Evolutionary conservation across 805 yeast species (phyloP).

Genomic region (Saturnispora sanitii): DNA sequence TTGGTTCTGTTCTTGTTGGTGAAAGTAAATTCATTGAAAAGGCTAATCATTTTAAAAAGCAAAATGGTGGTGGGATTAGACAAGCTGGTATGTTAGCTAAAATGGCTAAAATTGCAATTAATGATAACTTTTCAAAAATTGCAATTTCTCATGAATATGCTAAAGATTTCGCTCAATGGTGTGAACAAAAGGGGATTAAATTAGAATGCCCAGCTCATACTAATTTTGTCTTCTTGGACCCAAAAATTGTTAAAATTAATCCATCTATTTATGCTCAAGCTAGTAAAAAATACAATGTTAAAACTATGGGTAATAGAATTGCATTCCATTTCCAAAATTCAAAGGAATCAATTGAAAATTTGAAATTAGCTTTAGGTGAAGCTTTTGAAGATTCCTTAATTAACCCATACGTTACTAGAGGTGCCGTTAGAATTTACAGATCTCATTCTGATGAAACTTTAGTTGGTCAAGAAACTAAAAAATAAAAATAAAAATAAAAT

Average conservation of each 20-base stretch:
- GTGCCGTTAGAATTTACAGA: slow-evolving; percentile 14
- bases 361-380: slow-evolving; percentile 50
- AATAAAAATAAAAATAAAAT: no score
- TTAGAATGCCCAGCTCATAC: slow-evolving; percentile 74
- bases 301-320: slow-evolving; percentile 61
- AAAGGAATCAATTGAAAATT: slow-evolving; percentile 42
- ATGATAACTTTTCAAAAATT: slow-evolving; percentile 57
- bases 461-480: not conserved
- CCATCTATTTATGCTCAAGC: slow-evolving; percentile 27
- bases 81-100: slow-evolving; percentile 75
- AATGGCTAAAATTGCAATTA: slow-evolving; percentile 74
- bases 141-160: slow-evolving; percentile 42
- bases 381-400: slow-evolving; percentile 42
- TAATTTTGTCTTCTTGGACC: slow-evolving; percentile 72
- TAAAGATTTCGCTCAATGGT: slow-evolving; percentile 40
- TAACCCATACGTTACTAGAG: slow-evolving; percentile 34
- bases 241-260: slow-evolving; percentile 42
- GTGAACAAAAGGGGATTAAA: slow-evolving; percentile 41
- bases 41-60: slow-evolving; percentile 82
- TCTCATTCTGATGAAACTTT: slow-evolving; percentile 8
- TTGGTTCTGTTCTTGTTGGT: slow-evolving; percentile 83
- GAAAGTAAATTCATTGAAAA: slow-evolving; percentile 44
- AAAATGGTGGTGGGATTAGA: slow-evolving; percentile 88
- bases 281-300: slow-evolving; percentile 52
- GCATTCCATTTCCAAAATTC: slow-evolving; percentile 71